Evolutionary conservation across 2,329 filamentous ascomycete genomes (phyloP).

Genomic region (Aspergillus versicolor): DNA sequence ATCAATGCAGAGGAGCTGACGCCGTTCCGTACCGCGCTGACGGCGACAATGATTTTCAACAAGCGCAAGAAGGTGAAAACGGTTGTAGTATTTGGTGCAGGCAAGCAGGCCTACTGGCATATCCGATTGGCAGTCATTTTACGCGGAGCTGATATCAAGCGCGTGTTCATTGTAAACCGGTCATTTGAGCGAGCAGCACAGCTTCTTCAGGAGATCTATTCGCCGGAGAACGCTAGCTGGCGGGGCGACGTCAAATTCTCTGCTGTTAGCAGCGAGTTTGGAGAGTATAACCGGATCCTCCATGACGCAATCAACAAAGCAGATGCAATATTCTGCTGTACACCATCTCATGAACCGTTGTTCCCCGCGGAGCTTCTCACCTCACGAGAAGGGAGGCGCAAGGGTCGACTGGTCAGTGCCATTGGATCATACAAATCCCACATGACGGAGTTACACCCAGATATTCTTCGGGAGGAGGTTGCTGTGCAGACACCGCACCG

Average conservation of each 20-base stretch:
- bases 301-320: constrained; percentile 68
- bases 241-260: constrained; percentile 68
- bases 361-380: constrained; percentile 76
- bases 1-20: constrained; percentile 69
- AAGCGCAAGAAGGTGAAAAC: constrained; percentile 69
- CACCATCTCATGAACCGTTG: constrained; percentile 69
- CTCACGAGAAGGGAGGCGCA: constrained; percentile 48
- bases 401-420: constrained; percentile 45
- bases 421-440: constrained; percentile 59
- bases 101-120: constrained; percentile 93
- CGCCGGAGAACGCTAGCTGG: constrained; percentile 56
- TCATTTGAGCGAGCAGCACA: constrained; percentile 46
- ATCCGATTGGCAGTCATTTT: constrained; percentile 75
- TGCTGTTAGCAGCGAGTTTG: constrained; percentile 68
- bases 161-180: constrained; percentile 81
- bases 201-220: constrained; percentile 57
- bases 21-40: constrained; percentile 67
- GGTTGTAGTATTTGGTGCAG: constrained; percentile 81
- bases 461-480: constrained; percentile 67
- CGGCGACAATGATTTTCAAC: constrained; percentile 60
- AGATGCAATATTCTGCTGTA: constrained; percentile 87
- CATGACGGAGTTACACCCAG: constrained; percentile 82
- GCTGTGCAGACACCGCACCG: constrained; percentile 45
- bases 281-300: constrained; percentile 65
- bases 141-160: constrained; percentile 66